Evolutionary conservation across 305 asterid species (phyloP), one percentile per base, ranked within the genome.

Genomic region (Nicotiana rustica): DNA sequence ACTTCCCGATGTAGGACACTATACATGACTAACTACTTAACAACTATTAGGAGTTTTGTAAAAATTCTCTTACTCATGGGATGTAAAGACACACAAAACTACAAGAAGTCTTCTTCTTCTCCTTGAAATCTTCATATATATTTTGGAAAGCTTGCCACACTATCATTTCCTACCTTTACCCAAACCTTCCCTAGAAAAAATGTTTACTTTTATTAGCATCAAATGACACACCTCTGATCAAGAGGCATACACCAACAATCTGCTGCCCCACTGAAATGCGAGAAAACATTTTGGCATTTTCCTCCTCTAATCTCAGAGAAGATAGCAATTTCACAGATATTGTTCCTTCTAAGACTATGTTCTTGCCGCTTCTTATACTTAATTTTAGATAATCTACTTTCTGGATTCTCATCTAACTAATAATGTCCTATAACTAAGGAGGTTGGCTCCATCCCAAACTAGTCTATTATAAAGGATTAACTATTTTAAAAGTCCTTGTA

Each of bases 361-460:
- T 38, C 64, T 14, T 71, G 25, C 12, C 21, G 33, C 64, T 25
- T 14, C 64, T 73, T 49, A 13, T 25, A 73, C 36, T 73, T 25
- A 49, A 49, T 47, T n/a, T 73, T 25, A 52, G 78, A 65, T 21
- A 21, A 38, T 14, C 44, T 49, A 73, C 64, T 73, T 73, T 73
- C 64, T 73, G 44, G 79, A 73, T 49, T 73, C 64, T 49, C 64
- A 49, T 49, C 64, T 49, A 73, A 49, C 64, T 73, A 73, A 49
- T 49, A 61, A 49, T 71, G 17, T 73, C 44, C 29, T 19, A 62
- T 49, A 49, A 73, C 78, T 49, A 73, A 49, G 64, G 44, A 73
- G 79, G 55, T 73, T 13, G 44, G 64, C 41, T 25, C 62, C 62
- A 38, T 73, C 5, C 7, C 12, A 62, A 49, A 29, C 47, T 41